Conservation (phyloP, 75 land plant species). For the Cupressus sempervirens region DNA sequence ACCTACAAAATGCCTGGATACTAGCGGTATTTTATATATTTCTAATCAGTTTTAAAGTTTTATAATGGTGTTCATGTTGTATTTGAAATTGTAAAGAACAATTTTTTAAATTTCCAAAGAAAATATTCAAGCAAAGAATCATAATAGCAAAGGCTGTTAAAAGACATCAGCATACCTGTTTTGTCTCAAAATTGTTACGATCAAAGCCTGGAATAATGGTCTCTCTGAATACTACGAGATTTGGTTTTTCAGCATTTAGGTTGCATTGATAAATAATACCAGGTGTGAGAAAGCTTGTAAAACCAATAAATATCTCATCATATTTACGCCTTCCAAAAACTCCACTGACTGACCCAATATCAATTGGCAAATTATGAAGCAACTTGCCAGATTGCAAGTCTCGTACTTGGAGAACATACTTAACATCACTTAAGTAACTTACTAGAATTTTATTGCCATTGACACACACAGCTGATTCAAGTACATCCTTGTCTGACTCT, state of each 20-base stretch:
- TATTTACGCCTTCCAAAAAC: slow-evolving; percentile 72
- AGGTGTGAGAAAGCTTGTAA: slow-evolving; percentile 81
- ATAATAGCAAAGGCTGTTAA: not conserved
- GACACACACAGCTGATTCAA: slow-evolving; percentile 61
- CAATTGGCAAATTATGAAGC: slow-evolving; percentile 63
- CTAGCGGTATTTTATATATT: not conserved
- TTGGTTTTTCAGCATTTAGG: slow-evolving; percentile 45
- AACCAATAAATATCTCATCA: slow-evolving; percentile 55
- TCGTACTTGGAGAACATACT: slow-evolving; percentile 68
- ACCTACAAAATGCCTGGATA: not conserved
- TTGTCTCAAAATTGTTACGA: slow-evolving; percentile 55
- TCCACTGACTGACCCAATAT: slow-evolving; percentile 73
- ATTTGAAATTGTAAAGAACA: not conserved
- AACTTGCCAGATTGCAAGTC: slow-evolving; percentile 70
- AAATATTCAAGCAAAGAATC: not conserved
- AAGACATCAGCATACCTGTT: slow-evolving; percentile 54
- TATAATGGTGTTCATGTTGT: not conserved
- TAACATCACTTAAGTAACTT: slow-evolving; percentile 91
- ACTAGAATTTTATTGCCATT: slow-evolving; percentile 60
- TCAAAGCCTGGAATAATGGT: slow-evolving; percentile 71
- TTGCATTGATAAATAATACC: slow-evolving; percentile 83
- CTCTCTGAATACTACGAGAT: slow-evolving; percentile 67
- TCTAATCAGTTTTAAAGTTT: not conserved
- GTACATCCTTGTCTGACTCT: slow-evolving; percentile 77
- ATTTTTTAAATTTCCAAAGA: not conserved